Conservation (phyloP, 2,329 filamentous ascomycete species). For the Colletotrichum liaoningense region DNA sequence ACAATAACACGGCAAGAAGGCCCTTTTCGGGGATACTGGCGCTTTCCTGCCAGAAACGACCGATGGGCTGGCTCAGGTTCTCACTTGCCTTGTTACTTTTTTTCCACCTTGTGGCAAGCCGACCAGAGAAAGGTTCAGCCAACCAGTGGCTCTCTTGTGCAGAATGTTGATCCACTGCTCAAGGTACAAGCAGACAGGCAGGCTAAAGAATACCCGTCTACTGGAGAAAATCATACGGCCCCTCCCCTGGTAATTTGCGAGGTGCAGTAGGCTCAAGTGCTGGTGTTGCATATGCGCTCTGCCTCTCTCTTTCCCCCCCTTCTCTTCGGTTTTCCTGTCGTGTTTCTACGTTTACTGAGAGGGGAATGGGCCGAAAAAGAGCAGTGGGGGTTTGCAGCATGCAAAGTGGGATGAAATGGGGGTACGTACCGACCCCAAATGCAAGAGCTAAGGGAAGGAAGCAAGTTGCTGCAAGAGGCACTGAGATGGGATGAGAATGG, state of each 20-base stretch:
- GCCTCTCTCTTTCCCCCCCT: not conserved
- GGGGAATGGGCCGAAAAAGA: constrained; percentile 21
- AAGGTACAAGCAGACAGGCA: not conserved
- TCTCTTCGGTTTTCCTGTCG: not conserved
- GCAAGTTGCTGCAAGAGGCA: constrained; percentile 6
- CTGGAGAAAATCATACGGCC: not conserved
- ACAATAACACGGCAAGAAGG: constrained; percentile 12
- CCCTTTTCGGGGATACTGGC: constrained; percentile 19
- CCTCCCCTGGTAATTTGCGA: constrained; percentile 23
- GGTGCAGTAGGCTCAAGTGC: constrained; percentile 7
- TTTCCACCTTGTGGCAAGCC: constrained; percentile 3
- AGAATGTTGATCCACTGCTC: not conserved
- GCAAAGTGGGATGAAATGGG: constrained; percentile 21
- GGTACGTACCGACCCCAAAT: constrained; percentile 26
- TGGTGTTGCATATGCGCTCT: not conserved
- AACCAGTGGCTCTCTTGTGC: not conserved
- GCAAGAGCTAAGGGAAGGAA: not conserved
- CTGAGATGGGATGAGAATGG: constrained; percentile 30
- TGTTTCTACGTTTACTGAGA: not conserved
- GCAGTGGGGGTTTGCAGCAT: constrained; percentile 30
- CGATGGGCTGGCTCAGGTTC: not conserved
- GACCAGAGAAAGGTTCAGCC: not conserved
- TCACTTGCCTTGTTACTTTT: not conserved
- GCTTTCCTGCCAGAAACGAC: not conserved
- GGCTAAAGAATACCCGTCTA: not conserved